phyloP scores from a whole-genome alignment of 139 green algal genomes.

The Chlorella sp. region DNA sequence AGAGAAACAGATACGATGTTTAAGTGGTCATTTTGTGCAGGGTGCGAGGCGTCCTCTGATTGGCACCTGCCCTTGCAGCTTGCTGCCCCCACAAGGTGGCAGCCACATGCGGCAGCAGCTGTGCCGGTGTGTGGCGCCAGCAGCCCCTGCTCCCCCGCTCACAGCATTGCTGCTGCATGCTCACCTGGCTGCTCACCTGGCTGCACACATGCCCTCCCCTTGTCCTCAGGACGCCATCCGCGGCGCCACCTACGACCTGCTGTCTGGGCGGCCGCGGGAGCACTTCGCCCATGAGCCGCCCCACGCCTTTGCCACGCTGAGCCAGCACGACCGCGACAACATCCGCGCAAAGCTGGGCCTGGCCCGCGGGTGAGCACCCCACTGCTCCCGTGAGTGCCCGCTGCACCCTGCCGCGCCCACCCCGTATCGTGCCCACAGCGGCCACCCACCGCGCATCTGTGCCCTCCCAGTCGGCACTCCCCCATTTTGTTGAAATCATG shows the following conservation, averaged over 20 bases:
- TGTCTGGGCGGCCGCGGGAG: slow-evolving; percentile 40
- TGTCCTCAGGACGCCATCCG: slow-evolving; percentile 73
- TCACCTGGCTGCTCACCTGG: background rate
- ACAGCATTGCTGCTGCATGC: too few species aligned
- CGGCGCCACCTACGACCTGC: slow-evolving; percentile 74
- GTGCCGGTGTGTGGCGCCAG: too few species aligned
- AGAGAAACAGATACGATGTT: background rate
- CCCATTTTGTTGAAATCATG: too few species aligned
- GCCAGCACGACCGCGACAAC: slow-evolving; percentile 13
- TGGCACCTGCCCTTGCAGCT: background rate
- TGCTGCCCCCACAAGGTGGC: background rate
- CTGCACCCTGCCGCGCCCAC: too few species aligned
- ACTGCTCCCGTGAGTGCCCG: too few species aligned
- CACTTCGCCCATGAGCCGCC: slow-evolving; percentile 51
- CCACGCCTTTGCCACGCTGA: slow-evolving; percentile 49
- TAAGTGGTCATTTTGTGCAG: too few species aligned
- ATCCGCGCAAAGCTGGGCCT: slow-evolving; percentile 31
- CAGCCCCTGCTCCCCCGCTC: too few species aligned
- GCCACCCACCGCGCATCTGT: too few species aligned
- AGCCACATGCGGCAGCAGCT: too few species aligned
- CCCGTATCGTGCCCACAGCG: too few species aligned
- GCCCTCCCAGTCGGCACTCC: too few species aligned
- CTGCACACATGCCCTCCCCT: background rate
- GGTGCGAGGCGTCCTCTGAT: too few species aligned
- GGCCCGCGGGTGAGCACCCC: background rate